Evolutionary conservation across 306 rosid genomes (phyloP).

Genomic region (Arachis stenosperma): DNA sequence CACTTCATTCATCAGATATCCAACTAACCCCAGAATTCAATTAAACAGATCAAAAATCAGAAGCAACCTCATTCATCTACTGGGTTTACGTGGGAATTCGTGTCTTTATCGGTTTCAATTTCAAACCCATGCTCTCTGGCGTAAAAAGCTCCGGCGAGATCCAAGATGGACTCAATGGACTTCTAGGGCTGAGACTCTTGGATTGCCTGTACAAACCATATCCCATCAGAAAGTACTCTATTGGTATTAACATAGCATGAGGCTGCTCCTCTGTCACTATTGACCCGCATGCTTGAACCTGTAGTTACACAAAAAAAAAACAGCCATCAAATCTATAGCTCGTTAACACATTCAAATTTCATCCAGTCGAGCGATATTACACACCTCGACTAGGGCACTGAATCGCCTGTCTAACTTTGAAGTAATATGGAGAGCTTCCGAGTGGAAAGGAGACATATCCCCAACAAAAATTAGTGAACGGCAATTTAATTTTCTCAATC

Average conservation of each 20-base stretch:
- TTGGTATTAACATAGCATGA: conserved; percentile 92
- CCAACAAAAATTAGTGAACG: conserved; percentile 94
- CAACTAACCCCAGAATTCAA: conserved; percentile 41
- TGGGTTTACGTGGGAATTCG: conserved; percentile 54
- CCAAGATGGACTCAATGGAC: conserved; percentile 92
- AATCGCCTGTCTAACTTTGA: conserved; percentile 82
- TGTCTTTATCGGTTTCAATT: conserved; percentile 93
- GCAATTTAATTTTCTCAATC: conserved; percentile 74
- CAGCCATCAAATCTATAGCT: conserved; percentile 17
- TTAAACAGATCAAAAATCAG: conserved; percentile 40
- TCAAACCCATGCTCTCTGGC: conserved; percentile 99
- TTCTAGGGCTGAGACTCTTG: conserved; percentile 86
- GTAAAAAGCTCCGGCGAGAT: conserved; percentile 92
- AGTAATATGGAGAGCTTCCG: conserved; percentile 84
- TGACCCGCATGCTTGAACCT: conserved; percentile 98
- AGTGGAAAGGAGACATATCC: conserved; percentile 81
- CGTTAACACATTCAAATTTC: conserved; percentile 1
- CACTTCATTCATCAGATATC: conserved; percentile 34
- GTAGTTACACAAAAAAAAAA: conserved; percentile 35
- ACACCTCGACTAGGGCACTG: conserved; percentile 93
- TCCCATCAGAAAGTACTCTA: conserved; percentile 94
- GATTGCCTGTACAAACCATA: conserved; percentile 84
- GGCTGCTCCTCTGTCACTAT: conserved; percentile 99
- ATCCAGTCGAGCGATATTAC: conserved; percentile 14
- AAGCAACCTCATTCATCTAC: conserved; percentile 32